A percentile compares a stretch with the other conserved stretches of the same genome.
Conservation (phyloP, 1,139 yeast species). For the Candida sp. region DNA sequence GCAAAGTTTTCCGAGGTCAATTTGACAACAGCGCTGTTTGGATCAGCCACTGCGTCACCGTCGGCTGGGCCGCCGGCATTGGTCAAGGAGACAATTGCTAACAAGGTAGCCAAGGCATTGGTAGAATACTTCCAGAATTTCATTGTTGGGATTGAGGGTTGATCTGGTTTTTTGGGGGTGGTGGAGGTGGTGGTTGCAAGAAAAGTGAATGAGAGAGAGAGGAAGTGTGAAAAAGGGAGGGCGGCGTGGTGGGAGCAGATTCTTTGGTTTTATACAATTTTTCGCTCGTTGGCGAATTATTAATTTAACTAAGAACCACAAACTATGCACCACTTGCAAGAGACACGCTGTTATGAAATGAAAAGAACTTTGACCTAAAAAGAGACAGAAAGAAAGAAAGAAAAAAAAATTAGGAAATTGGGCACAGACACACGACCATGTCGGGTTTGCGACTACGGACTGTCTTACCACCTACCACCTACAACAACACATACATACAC, state of each 20-base stretch:
- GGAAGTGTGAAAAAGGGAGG: neutral
- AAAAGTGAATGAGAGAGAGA: neutral
- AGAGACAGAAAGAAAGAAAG: too few relatives aligned
- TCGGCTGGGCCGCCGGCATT: constrained; percentile 45
- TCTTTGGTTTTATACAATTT: neutral
- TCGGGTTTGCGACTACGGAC: too few relatives aligned
- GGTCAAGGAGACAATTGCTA: constrained; percentile 38
- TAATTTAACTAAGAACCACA: neutral
- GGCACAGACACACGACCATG: too few relatives aligned
- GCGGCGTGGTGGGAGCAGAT: neutral
- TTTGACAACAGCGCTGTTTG: constrained; percentile 88
- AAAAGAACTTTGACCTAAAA: too few relatives aligned
- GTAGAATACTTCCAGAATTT: constrained; percentile 47
- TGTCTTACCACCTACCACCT: too few relatives aligned
- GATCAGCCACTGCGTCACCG: constrained; percentile 74
- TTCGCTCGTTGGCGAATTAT: neutral
- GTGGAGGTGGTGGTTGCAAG: neutral
- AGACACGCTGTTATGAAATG: neutral
- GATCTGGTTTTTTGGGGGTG: neutral
- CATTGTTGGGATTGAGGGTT: constrained; percentile 23
- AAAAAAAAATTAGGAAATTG: too few relatives aligned
- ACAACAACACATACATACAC: too few relatives aligned
- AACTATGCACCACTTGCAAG: too few relatives aligned
- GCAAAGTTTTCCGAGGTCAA: constrained; percentile 66
- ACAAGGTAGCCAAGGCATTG: constrained; percentile 39